phyloP scores from a whole-genome alignment of 441 rosid genomes.

The Manihot esculenta region DNA sequence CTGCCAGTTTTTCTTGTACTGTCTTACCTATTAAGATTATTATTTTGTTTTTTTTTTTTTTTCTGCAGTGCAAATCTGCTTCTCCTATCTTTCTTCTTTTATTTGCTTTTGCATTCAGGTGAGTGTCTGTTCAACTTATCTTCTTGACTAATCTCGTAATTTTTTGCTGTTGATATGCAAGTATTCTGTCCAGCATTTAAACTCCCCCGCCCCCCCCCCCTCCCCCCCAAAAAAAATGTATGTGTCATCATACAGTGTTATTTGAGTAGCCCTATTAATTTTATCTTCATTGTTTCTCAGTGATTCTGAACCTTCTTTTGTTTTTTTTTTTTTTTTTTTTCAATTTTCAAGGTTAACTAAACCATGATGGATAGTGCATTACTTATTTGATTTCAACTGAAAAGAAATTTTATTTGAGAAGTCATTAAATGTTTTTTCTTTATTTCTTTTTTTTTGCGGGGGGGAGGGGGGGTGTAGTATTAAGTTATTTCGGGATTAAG shows the following conservation, averaged over 20 bases:
- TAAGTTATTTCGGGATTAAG: slow-evolving; percentile 4
- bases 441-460: not conserved
- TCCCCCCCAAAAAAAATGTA: not conserved
- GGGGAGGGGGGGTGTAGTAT: too few relatives aligned
- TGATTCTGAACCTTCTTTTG: slow-evolving; percentile 5
- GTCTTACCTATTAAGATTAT: slow-evolving; percentile 16
- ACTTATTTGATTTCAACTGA: not conserved
- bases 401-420: not conserved
- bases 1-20: slow-evolving; percentile 13
- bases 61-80: slow-evolving; percentile 96
- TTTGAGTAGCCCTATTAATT: not conserved
- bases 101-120: slow-evolving; percentile 99
- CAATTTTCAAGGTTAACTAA: not conserved
- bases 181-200: not conserved
- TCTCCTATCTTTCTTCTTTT: slow-evolving; percentile 93
- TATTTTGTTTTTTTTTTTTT: not conserved
- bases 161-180: slow-evolving; percentile 11
- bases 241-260: not conserved
- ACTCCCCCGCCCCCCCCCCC: not conserved
- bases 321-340: not conserved
- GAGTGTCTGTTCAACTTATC: slow-evolving; percentile 27
- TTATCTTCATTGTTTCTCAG: not conserved
- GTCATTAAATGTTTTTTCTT: not conserved
- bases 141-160: slow-evolving; percentile 9
- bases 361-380: not conserved